These are phyloP conservation scores for Pyropia yezoensis DNA, from an alignment of 23 red algal species.

Conservation along the genomic window DNA sequence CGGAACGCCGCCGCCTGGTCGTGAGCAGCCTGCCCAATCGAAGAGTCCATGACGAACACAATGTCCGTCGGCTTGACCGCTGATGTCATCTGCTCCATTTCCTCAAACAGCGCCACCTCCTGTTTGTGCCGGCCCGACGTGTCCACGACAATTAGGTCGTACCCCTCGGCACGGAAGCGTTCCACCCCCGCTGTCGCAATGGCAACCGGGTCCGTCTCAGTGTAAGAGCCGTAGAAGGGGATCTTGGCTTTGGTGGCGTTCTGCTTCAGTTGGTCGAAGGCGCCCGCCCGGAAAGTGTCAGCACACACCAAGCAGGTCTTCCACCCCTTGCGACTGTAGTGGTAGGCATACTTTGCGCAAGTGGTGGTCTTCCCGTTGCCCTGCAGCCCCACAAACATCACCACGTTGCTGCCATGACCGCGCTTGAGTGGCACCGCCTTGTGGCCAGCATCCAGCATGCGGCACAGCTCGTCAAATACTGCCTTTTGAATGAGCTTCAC, in stretches of 20 bases:
- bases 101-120: slow-evolving; percentile 86
- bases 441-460: slow-evolving; percentile 80
- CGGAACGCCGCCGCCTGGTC: slow-evolving; percentile 93
- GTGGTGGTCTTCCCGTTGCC: slow-evolving; percentile 98
- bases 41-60: slow-evolving; percentile 96
- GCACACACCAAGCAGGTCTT: slow-evolving; percentile 89
- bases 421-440: slow-evolving; percentile 53
- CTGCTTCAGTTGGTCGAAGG: slow-evolving; percentile 96
- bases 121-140: slow-evolving; percentile 97
- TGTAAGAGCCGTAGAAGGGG: slow-evolving; percentile 91
- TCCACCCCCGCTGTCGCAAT: slow-evolving; percentile 84
- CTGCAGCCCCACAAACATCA: slow-evolving; percentile 98
- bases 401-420: slow-evolving; percentile 62
- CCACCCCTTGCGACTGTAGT: slow-evolving; percentile 87
- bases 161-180: slow-evolving; percentile 59
- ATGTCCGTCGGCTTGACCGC: slow-evolving; percentile 70
- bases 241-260: slow-evolving; percentile 87
- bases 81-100: slow-evolving; percentile 91
- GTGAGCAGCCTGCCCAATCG: slow-evolving; percentile 91
- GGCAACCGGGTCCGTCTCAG: slow-evolving; percentile 84
- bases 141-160: slow-evolving; percentile 93
- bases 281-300: slow-evolving; percentile 96
- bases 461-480: slow-evolving; percentile 94
- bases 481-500: slow-evolving; percentile 90
- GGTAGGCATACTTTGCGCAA: slow-evolving; percentile 92